phyloP scores from a whole-genome alignment of 306 rosid genomes.

The Vigna trinervia region DNA sequence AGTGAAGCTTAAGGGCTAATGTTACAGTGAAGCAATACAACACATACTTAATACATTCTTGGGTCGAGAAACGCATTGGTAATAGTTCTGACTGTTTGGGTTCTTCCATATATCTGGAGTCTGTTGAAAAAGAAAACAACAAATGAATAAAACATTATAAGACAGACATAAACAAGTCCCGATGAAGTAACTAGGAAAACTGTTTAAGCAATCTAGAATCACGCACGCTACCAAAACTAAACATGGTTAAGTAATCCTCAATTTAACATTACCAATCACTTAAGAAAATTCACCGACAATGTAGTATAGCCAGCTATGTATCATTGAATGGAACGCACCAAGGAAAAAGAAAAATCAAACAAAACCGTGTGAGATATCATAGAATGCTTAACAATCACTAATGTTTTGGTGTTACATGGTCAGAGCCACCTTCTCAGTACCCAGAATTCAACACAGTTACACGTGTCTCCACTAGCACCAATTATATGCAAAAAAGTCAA shows the following conservation, averaged over 20 bases:
- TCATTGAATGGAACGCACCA: background rate
- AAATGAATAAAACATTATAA: background rate
- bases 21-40: background rate
- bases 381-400: conserved; percentile 1
- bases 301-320: background rate
- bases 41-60: conserved; percentile 74
- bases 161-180: background rate
- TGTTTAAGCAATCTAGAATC: background rate
- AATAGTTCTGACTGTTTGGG: conserved; percentile 69
- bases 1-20: background rate
- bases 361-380: conserved; percentile 29
- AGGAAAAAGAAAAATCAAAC: background rate
- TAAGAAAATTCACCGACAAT: background rate
- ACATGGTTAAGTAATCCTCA: background rate
- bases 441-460: conserved; percentile 21
- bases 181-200: background rate
- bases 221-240: background rate
- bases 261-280: background rate
- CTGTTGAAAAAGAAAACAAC: conserved; percentile 47
- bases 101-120: conserved; percentile 91
- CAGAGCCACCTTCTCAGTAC: conserved; percentile 39
- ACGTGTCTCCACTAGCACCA: conserved; percentile 34
- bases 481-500: conserved; percentile 18
- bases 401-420: conserved; percentile 15
- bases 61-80: conserved; percentile 71